Conservation (phyloP, 148 eudicot species). For the Spergularia bocconei region DNA sequence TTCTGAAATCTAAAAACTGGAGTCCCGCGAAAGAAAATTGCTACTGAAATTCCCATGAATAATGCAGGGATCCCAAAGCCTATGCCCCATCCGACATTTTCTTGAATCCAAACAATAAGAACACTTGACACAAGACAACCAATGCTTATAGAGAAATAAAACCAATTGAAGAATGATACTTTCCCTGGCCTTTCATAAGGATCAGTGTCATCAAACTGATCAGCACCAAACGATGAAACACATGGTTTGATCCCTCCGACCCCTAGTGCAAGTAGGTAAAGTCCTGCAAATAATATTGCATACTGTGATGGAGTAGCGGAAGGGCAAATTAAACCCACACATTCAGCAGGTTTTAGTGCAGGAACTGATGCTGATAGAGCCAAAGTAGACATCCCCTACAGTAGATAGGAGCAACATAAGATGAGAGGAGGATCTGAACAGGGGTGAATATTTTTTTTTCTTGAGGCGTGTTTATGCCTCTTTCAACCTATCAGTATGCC, state of each 20-base stretch:
- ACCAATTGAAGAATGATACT: constrained; percentile 33
- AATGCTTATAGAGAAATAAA: constrained; percentile 15
- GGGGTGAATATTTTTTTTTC: not conserved
- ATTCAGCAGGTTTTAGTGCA: constrained; percentile 27
- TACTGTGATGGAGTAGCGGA: constrained; percentile 40
- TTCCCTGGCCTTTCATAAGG: constrained; percentile 35
- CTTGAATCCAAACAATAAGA: constrained; percentile 44
- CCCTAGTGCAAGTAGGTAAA: constrained; percentile 45
- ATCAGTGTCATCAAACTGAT: constrained; percentile 48
- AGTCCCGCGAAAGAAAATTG: constrained; percentile 37
- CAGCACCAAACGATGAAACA: constrained; percentile 54
- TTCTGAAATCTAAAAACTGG: constrained; percentile 32
- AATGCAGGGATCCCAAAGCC: constrained; percentile 44
- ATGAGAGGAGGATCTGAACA: not conserved
- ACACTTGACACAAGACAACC: constrained; percentile 38
- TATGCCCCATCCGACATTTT: constrained; percentile 42
- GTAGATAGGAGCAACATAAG: not conserved
- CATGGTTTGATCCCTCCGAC: constrained; percentile 54
- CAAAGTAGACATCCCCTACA: constrained; percentile 36
- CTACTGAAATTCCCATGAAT: constrained; percentile 35
- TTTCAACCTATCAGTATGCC: not conserved
- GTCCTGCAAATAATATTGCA: constrained; percentile 37
- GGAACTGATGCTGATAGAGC: constrained; percentile 53
- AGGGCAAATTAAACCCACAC: constrained; percentile 37
- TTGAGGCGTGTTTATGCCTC: not conserved